These are phyloP conservation scores for Hygrophoropsis aurantiaca DNA, from an alignment of 768 basidiomycete species.

Conservation along the genomic window DNA sequence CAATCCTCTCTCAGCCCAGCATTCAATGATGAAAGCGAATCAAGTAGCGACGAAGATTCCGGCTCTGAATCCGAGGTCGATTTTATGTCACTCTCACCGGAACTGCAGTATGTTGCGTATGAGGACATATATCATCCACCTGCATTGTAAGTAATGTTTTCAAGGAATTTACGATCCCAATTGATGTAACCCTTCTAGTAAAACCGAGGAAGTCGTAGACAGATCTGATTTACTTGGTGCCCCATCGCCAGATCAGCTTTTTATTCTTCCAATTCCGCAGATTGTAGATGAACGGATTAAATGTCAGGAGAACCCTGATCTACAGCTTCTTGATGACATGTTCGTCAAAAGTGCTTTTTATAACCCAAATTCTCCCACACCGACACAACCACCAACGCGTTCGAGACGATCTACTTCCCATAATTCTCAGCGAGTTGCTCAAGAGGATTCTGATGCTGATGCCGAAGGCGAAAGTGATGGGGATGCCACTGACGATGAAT, in stretches of 20 bases:
- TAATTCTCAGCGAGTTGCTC: background rate
- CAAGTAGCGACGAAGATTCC: constrained; percentile 18
- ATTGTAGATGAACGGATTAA: too few species aligned
- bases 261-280: constrained; percentile 1
- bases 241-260: constrained; percentile 6
- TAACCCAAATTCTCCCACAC: background rate
- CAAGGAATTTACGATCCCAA: too few species aligned
- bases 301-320: background rate
- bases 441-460: constrained; percentile 24
- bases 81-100: constrained; percentile 1
- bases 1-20: constrained; percentile 7
- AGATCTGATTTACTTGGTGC: constrained; percentile 12
- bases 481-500: constrained; percentile 44
- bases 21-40: constrained; percentile 18
- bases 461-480: constrained; percentile 37
- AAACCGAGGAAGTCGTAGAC: too few species aligned
- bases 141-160: background rate
- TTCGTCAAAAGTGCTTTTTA: background rate
- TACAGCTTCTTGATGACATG: too few species aligned
- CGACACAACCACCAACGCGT: constrained; percentile 9
- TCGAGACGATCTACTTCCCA: constrained; percentile 6
- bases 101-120: background rate
- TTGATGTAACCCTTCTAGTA: too few species aligned
- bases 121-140: background rate
- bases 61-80: constrained; percentile 32